A percentile compares a stretch with the other conserved stretches of the same genome.
Evolutionary conservation across 1,284 basidiomycete genomes (phyloP).

Genomic region (Heliocybe sulcata): DNA sequence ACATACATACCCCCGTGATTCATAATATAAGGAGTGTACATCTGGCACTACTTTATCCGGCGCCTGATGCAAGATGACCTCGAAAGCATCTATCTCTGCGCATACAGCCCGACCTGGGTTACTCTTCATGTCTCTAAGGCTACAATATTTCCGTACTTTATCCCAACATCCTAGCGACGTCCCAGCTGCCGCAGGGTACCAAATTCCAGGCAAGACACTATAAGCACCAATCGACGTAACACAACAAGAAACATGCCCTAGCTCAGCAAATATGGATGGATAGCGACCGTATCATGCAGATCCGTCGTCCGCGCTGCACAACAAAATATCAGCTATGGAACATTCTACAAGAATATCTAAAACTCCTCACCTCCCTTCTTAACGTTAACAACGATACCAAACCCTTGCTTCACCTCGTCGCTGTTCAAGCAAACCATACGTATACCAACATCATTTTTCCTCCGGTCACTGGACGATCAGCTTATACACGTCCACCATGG

Average conservation of each 20-base stretch:
- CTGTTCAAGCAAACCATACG: slow-evolving; percentile 89
- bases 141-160: too few species aligned
- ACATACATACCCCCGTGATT: too few species aligned
- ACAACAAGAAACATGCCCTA: too few species aligned
- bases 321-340: not conserved
- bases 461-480: slow-evolving; percentile 81
- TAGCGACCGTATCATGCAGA: slow-evolving; percentile 86
- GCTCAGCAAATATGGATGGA: slow-evolving; percentile 88
- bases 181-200: slow-evolving; percentile 34
- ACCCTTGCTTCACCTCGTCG: slow-evolving; percentile 93
- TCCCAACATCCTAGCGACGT: too few species aligned
- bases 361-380: slow-evolving; percentile 95
- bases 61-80: too few species aligned
- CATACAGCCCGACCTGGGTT: too few species aligned
- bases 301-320: slow-evolving; percentile 70
- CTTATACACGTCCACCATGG: slow-evolving; percentile 89
- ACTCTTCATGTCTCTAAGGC: too few species aligned
- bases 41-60: too few species aligned
- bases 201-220: slow-evolving; percentile 23
- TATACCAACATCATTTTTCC: slow-evolving; percentile 90
- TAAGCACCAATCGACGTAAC: too few species aligned
- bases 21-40: too few species aligned
- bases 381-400: slow-evolving; percentile 93
- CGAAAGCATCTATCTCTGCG: too few species aligned
- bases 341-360: slow-evolving; percentile 4